Evolutionary conservation across 2,329 filamentous ascomycete genomes (phyloP), one percentile per base, ranked within the genome.

Genomic region (Teratosphaeria epicoccoides): DNA sequence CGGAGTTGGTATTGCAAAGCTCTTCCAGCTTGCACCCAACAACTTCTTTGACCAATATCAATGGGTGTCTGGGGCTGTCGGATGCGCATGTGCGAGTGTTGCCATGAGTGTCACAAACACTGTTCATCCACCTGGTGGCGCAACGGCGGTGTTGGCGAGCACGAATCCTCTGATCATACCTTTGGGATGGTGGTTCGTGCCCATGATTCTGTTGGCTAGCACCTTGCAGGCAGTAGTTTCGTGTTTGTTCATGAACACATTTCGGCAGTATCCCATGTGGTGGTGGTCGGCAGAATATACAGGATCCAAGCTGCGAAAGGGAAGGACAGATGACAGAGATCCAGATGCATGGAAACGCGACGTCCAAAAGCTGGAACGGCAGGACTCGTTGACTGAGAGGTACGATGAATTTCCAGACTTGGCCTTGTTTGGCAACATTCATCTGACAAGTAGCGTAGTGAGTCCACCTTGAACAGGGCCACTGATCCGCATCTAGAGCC

Each of bases 111-210:
- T 73, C 28, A 75, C 73, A 3, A 70, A 71, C 45, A 75, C 72
- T 1, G 68, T 75, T 1, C 73, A 76, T 57, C 74, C 74, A n/a
- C 74, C 74, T 6, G 74, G 73, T 17, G 74, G 74, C 22, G 74
- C 74, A 0, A 75, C 72, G 9, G 73, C 74, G 2, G 66, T 76
- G 1, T 60, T 76, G 23, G 73, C 73, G 1, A 68, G 68, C 5
- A 71, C 69, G 3, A 63, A 70, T 3, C 60, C 68, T 2, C 58
- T 63, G 2, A 66, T 74, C 24, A 70, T 66, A 12, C 64, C 59
- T 0, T 67, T 76, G 66, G 72, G 73, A 2, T 76, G 73, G 73
- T 65, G 65, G 33, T 75, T 70, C 54, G 66, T 74, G 0, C 66
- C 67, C 0, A 55, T 76, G 6, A 66, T 76, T 3, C 55, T 71